These are phyloP conservation scores for Ogataea kodamae DNA, from an alignment of 805 yeast genomes.

Conservation along the genomic window DNA sequence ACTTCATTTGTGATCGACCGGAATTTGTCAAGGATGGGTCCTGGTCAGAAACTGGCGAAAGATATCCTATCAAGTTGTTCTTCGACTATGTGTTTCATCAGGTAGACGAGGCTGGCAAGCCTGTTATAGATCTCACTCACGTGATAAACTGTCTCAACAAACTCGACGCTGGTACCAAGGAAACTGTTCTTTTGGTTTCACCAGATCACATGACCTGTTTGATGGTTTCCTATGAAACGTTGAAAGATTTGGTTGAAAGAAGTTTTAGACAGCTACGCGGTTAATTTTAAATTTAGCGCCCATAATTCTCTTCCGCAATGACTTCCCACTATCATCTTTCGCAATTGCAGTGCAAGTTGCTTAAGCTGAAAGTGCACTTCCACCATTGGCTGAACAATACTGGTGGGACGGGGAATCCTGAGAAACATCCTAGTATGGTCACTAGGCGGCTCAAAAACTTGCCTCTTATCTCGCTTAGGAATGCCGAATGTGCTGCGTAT, in stretches of 20 bases:
- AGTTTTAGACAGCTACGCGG: constrained; percentile 52
- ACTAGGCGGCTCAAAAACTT: constrained; percentile 25
- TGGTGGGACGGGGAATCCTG: constrained; percentile 21
- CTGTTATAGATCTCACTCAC: constrained; percentile 77
- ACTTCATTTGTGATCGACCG: constrained; percentile 72
- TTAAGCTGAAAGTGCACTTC: constrained; percentile 23
- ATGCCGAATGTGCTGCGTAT: constrained; percentile 21
- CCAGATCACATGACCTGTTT: constrained; percentile 83
- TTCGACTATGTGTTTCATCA: constrained; percentile 85
- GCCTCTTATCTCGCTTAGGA: constrained; percentile 28
- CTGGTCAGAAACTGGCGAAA: constrained; percentile 75
- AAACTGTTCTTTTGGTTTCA: constrained; percentile 73
- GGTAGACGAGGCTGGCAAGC: constrained; percentile 70
- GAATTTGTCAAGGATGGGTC: constrained; percentile 51
- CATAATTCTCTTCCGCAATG: constrained; percentile 6
- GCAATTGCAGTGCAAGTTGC: constrained; percentile 19
- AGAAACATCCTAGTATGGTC: constrained; percentile 21
- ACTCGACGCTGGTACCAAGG: constrained; percentile 88
- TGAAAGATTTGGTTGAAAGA: constrained; percentile 65
- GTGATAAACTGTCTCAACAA: constrained; percentile 79
- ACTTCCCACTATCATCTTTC: constrained; percentile 25
- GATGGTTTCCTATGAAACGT: constrained; percentile 79
- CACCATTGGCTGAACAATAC: constrained; percentile 29
- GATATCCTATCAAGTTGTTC: constrained; percentile 71
- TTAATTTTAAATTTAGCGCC: constrained; percentile 6